These are phyloP conservation scores for Chrysoporthe austroafricana DNA, from an alignment of 2,329 filamentous ascomycete genomes.

Conservation along the genomic window DNA sequence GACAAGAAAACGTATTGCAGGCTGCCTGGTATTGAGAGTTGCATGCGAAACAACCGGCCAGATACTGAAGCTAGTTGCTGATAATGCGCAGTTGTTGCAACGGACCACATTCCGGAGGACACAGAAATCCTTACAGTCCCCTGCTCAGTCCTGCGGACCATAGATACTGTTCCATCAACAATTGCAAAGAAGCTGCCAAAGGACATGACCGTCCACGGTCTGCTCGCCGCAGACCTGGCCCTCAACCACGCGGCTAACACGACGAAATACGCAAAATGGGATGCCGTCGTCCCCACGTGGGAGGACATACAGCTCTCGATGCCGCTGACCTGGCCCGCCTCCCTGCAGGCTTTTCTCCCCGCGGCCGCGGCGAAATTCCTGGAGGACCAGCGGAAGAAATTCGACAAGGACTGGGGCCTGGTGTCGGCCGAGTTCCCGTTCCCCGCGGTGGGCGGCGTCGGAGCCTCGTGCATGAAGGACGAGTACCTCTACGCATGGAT, in stretches of 20 bases:
- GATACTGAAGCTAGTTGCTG: background rate
- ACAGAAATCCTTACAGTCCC: slow-evolving; percentile 53
- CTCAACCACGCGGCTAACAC: slow-evolving; percentile 51
- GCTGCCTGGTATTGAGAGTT: background rate
- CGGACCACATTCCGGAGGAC: slow-evolving; percentile 14
- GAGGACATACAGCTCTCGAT: slow-evolving; percentile 57
- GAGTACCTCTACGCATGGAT: slow-evolving; percentile 61
- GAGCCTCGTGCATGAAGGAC: slow-evolving; percentile 30
- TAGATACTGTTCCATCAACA: slow-evolving; percentile 59
- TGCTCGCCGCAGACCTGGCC: slow-evolving; percentile 71
- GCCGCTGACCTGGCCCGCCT: slow-evolving; percentile 53
- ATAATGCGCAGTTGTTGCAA: slow-evolving; percentile 14
- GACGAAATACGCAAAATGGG: slow-evolving; percentile 60
- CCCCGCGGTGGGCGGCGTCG: slow-evolving; percentile 33
- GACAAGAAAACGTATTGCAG: background rate
- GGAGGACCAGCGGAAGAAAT: slow-evolving; percentile 52
- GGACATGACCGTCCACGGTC: slow-evolving; percentile 67
- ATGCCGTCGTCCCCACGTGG: slow-evolving; percentile 66
- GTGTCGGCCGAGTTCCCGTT: slow-evolving; percentile 39
- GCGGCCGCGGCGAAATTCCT: slow-evolving; percentile 50
- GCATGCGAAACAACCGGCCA: background rate
- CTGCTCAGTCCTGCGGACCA: slow-evolving; percentile 63
- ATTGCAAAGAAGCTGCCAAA: slow-evolving; percentile 57
- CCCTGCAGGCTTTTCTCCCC: slow-evolving; percentile 53
- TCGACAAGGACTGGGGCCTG: slow-evolving; percentile 45